Evolutionary conservation across 805 yeast species (phyloP).

Genomic region (Zygosaccharomyces bisporus): DNA sequence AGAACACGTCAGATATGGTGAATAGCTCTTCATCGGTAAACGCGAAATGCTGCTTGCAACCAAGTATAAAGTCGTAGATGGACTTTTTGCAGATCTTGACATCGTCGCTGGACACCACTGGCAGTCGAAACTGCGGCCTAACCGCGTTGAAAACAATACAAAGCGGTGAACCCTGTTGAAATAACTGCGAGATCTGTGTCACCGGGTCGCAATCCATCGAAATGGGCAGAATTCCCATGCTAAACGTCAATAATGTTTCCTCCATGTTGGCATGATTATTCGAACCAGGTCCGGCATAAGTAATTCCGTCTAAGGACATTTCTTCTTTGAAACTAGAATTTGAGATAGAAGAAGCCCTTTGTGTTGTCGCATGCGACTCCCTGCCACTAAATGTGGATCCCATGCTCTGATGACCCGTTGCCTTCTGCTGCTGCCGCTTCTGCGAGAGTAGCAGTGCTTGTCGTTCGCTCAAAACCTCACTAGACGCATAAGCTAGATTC

Average conservation of each 20-base stretch:
- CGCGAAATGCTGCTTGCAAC: conserved; percentile 72
- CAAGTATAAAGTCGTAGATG: conserved; percentile 83
- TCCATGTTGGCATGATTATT: conserved; percentile 30
- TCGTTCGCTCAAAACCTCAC: conserved; percentile 67
- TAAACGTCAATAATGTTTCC: conserved; percentile 50
- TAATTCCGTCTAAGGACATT: conserved; percentile 25
- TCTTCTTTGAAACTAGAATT: conserved; percentile 37
- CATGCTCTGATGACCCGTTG: conserved; percentile 21
- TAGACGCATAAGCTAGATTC: conserved; percentile 57
- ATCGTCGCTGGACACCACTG: conserved; percentile 73
- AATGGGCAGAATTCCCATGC: conserved; percentile 75
- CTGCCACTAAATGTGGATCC: conserved; percentile 21
- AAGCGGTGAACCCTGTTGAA: conserved; percentile 89
- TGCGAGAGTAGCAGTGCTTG: conserved; percentile 55
- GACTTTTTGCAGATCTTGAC: conserved; percentile 80
- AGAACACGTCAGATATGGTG: conserved; percentile 84
- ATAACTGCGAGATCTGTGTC: conserved; percentile 80
- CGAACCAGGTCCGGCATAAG: conserved; percentile 27
- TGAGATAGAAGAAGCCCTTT: conserved; percentile 38
- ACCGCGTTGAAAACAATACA: conserved; percentile 79
- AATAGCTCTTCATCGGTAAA: conserved; percentile 79
- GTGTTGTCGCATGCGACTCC: conserved; percentile 22
- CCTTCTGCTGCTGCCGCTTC: conserved; percentile 34
- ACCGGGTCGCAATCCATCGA: conserved; percentile 83
- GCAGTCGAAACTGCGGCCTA: conserved; percentile 53